Conservation (phyloP, 345 rosid genomes). For the Erucastrum elatum region DNA sequence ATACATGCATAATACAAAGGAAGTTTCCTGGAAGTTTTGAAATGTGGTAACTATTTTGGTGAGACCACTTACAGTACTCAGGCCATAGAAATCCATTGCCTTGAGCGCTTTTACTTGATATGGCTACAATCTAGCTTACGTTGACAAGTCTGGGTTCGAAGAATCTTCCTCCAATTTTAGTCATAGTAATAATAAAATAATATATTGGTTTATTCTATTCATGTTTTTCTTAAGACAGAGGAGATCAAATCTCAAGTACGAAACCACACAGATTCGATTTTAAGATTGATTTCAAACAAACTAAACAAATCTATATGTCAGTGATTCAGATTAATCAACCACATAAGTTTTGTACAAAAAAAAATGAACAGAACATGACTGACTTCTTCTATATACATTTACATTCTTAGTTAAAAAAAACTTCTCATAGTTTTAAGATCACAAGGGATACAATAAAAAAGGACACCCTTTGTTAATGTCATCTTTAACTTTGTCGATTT, state of each 20-base stretch:
- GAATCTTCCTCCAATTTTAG: slow-evolving; percentile 7
- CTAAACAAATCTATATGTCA: slow-evolving; percentile 18
- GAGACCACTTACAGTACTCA: slow-evolving; percentile 22
- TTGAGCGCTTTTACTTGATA: slow-evolving; percentile 30
- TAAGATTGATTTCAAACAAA: slow-evolving; percentile 21
- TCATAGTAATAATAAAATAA: background rate
- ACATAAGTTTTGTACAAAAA: background rate
- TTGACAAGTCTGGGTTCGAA: slow-evolving; percentile 20
- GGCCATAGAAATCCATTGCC: slow-evolving; percentile 15
- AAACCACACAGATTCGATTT: slow-evolving; percentile 12
- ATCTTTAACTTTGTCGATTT: background rate
- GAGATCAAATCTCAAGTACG: slow-evolving; percentile 27
- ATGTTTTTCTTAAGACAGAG: background rate
- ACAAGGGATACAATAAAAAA: slow-evolving; percentile 13
- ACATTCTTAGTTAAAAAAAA: slow-evolving; percentile 20
- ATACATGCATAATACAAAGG: background rate
- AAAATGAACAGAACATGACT: background rate
- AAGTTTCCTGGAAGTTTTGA: background rate
- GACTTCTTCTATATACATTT: slow-evolving; percentile 30
- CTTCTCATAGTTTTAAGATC: slow-evolving; percentile 28
- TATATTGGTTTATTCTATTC: background rate
- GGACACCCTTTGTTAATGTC: slow-evolving; percentile 13
- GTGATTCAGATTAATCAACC: slow-evolving; percentile 32
- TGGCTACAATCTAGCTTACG: slow-evolving; percentile 16
- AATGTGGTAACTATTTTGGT: slow-evolving; percentile 26